These are phyloP conservation scores for Russula dissimulans DNA, from an alignment of 768 basidiomycete species.

Conservation along the genomic window DNA sequence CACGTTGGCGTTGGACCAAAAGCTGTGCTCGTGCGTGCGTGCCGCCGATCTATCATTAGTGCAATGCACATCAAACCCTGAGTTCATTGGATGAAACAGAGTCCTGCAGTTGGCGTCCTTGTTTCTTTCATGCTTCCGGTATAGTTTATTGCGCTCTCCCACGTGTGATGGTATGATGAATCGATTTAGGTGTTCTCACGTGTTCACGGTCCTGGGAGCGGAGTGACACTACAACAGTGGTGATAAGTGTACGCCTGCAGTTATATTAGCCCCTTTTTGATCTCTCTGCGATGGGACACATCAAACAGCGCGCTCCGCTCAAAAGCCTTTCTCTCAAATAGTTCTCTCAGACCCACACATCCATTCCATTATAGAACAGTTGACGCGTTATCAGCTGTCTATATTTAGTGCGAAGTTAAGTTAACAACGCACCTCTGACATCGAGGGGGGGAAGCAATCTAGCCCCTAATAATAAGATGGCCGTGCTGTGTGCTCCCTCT, in stretches of 20 bases:
- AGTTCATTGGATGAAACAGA: neutral
- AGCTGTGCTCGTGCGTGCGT: neutral
- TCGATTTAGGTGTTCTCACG: too few relatives aligned
- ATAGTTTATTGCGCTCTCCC: neutral
- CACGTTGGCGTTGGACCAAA: neutral
- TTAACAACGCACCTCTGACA: too few relatives aligned
- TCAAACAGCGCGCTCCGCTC: neutral
- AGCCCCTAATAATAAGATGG: neutral
- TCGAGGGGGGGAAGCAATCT: neutral
- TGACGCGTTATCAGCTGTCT: too few relatives aligned
- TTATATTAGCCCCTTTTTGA: neutral
- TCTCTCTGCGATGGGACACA: neutral
- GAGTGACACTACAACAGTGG: too few relatives aligned
- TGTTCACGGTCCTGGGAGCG: too few relatives aligned
- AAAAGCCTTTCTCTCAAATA: too few relatives aligned
- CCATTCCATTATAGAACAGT: too few relatives aligned
- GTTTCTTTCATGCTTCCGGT: neutral
- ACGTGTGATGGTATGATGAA: too few relatives aligned
- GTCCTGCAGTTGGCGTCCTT: constrained; percentile 6
- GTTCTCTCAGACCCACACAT: too few relatives aligned
- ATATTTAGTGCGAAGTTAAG: too few relatives aligned
- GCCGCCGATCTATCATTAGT: neutral
- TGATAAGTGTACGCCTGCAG: too few relatives aligned
- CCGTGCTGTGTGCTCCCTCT: too few relatives aligned
- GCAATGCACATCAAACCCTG: neutral